Conservation (phyloP, 257 asterid genomes). For the Oldenlandia corymbosa region DNA sequence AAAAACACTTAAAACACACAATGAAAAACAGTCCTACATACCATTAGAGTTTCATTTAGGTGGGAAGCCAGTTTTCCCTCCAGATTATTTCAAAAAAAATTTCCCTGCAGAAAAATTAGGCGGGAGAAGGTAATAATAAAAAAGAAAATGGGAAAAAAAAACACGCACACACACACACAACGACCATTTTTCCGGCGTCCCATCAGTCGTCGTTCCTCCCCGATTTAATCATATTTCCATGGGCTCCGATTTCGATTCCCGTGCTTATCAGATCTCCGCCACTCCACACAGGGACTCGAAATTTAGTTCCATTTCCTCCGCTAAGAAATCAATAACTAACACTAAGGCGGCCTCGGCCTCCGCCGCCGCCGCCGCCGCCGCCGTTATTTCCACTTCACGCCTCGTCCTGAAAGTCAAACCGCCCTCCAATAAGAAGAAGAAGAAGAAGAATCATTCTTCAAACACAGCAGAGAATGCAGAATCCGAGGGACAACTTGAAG, state of each 20-base stretch:
- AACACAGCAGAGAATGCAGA: conserved; percentile 19
- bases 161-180: conserved; percentile 10
- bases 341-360: too few relatives aligned
- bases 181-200: too few relatives aligned
- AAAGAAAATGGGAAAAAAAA: conserved; percentile 22
- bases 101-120: conserved; percentile 13
- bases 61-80: too few relatives aligned
- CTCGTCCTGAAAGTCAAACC: conserved; percentile 48
- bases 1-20: too few relatives aligned
- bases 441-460: too few relatives aligned
- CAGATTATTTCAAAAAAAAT: not conserved
- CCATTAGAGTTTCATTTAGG: too few relatives aligned
- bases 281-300: conserved; percentile 49
- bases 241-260: conserved; percentile 81
- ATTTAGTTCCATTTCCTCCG: conserved; percentile 30
- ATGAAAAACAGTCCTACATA: too few relatives aligned
- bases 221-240: conserved; percentile 20
- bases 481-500: conserved; percentile 4
- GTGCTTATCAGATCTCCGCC: conserved; percentile 75
- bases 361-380: too few relatives aligned
- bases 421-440: conserved; percentile 40
- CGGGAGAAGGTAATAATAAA: conserved; percentile 21
- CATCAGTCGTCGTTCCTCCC: not conserved
- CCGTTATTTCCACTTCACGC: conserved; percentile 47
- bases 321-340: conserved; percentile 37